A percentile compares a stretch with the other conserved stretches of the same genome.
Evolutionary conservation across 768 basidiomycete species (phyloP).

Genomic region (Boletus tylopilopsis): DNA sequence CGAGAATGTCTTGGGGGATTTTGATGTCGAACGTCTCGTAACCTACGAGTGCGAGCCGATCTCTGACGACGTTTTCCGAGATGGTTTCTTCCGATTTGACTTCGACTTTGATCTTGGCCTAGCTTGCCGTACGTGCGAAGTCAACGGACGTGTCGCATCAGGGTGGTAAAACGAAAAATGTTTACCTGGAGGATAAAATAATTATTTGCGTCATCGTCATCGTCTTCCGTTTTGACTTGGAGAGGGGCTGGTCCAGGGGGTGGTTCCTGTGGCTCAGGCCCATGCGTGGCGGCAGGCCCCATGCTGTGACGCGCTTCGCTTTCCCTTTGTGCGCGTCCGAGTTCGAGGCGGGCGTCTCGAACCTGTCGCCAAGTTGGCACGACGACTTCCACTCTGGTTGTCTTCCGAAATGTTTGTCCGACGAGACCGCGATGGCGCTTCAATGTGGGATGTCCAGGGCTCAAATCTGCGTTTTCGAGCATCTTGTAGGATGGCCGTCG

Average conservation of each 20-base stretch:
- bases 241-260: not conserved
- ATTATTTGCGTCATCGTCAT: slow-evolving; percentile 3
- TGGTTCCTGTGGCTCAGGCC: slow-evolving; percentile 1
- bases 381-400: slow-evolving; percentile 9
- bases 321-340: not conserved
- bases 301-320: too few relatives aligned
- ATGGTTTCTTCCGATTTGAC: slow-evolving; percentile 5
- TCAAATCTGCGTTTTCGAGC: not conserved
- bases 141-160: too few relatives aligned
- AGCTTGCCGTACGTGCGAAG: not conserved
- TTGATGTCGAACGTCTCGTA: slow-evolving; percentile 10
- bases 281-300: not conserved
- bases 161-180: too few relatives aligned
- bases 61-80: slow-evolving; percentile 5
- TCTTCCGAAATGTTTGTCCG: slow-evolving; percentile 1
- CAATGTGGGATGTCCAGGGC: not conserved
- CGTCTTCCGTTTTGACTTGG: slow-evolving; percentile 6
- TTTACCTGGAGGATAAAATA: slow-evolving; percentile 3
- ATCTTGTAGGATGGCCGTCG: slow-evolving; percentile 5
- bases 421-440: slow-evolving; percentile 8
- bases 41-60: slow-evolving; percentile 2
- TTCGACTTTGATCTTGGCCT: slow-evolving; percentile 11
- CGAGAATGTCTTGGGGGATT: slow-evolving; percentile 2
- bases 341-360: not conserved
- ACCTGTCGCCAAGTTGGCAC: slow-evolving; percentile 2